Conservation (phyloP, 2,329 filamentous ascomycete genomes). For the Seiridium unicorne region DNA sequence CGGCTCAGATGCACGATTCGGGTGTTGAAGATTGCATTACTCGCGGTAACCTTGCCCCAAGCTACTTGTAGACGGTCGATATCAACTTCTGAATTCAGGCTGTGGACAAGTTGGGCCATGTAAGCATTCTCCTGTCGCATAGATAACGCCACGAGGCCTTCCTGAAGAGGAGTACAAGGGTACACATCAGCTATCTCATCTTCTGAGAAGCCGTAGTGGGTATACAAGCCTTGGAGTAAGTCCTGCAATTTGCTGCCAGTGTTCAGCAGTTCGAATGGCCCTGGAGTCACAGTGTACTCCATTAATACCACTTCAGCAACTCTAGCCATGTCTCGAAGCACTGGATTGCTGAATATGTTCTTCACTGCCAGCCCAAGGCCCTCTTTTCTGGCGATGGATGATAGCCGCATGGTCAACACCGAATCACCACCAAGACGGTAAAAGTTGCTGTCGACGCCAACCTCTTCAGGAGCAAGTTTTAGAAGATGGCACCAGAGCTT, state of each 20-base stretch:
- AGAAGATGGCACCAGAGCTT: background rate
- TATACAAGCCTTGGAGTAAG: too few species aligned
- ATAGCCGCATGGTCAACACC: conserved; percentile 48
- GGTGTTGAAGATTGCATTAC: conserved; percentile 43
- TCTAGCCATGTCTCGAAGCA: conserved; percentile 41
- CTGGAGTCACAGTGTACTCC: conserved; percentile 19
- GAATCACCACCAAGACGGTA: conserved; percentile 40
- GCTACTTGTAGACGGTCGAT: conserved; percentile 37
- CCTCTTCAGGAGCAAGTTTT: background rate
- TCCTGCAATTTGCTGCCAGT: too few species aligned
- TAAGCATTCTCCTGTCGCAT: conserved; percentile 50
- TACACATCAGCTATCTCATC: conserved; percentile 43
- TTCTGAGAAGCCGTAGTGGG: too few species aligned
- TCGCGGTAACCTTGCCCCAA: conserved; percentile 35
- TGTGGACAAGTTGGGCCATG: conserved; percentile 46
- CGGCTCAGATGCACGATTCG: conserved; percentile 44
- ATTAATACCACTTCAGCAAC: conserved; percentile 20
- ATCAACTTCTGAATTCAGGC: conserved; percentile 33
- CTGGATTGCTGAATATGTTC: conserved; percentile 41
- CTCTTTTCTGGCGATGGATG: conserved; percentile 37
- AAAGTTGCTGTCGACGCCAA: conserved; percentile 26
- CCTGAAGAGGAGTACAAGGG: conserved; percentile 53
- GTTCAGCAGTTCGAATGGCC: conserved; percentile 38
- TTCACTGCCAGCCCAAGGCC: conserved; percentile 41
- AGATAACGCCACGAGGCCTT: conserved; percentile 52